Conservation (phyloP, 2,329 filamentous ascomycete species). For the Zalaria sp. region DNA sequence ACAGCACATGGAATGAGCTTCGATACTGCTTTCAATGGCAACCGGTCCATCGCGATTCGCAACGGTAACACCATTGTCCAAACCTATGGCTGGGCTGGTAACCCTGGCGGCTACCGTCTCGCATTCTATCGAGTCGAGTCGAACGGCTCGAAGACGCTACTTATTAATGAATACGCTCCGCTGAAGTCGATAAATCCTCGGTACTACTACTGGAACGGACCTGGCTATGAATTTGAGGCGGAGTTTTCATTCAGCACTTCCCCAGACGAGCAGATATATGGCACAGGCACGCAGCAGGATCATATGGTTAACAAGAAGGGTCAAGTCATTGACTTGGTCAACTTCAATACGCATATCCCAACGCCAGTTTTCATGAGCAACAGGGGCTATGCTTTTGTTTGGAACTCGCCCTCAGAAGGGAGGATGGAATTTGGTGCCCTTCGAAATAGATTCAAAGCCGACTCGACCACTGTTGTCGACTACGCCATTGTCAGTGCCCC, state of each 20-base stretch:
- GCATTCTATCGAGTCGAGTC: slow-evolving; percentile 21
- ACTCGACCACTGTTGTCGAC: slow-evolving; percentile 16
- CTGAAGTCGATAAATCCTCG: slow-evolving; percentile 21
- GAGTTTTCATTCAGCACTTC: slow-evolving; percentile 23
- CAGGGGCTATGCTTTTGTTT: slow-evolving; percentile 17
- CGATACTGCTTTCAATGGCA: slow-evolving; percentile 19
- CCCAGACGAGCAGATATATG: slow-evolving; percentile 18
- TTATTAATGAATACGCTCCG: slow-evolving; percentile 21
- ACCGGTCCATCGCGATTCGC: slow-evolving; percentile 14
- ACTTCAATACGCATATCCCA: slow-evolving; percentile 19
- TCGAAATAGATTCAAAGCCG: slow-evolving; percentile 14
- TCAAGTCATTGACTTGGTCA: slow-evolving; percentile 16
- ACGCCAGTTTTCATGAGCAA: slow-evolving; percentile 17
- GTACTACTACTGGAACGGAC: slow-evolving; percentile 21
- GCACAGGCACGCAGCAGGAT: slow-evolving; percentile 17
- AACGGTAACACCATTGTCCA: slow-evolving; percentile 24
- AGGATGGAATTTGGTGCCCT: slow-evolving; percentile 16
- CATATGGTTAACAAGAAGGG: slow-evolving; percentile 19
- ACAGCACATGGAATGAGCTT: slow-evolving; percentile 18
- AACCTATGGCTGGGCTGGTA: slow-evolving; percentile 14
- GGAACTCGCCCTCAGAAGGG: slow-evolving; percentile 16
- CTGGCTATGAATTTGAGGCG: slow-evolving; percentile 21
- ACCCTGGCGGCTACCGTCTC: slow-evolving; percentile 17
- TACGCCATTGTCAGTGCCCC: slow-evolving; percentile 16
- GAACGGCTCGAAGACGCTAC: slow-evolving; percentile 20